Conservation (phyloP, 2,329 filamentous ascomycete species). For the Colletotrichum coccodes region DNA sequence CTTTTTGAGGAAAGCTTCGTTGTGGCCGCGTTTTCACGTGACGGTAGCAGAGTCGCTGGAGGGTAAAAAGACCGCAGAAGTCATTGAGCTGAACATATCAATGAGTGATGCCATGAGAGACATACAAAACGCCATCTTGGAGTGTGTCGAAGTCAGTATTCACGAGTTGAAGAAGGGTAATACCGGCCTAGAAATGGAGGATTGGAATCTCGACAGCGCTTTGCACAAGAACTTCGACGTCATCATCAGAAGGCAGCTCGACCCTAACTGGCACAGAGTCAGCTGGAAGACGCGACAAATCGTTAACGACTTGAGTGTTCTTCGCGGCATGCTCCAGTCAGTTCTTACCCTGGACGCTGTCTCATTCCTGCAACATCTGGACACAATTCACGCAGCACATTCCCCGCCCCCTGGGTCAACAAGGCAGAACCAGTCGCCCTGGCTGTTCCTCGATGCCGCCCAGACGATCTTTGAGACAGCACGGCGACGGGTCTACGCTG, state of each 20-base stretch:
- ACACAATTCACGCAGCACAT: slow-evolving; percentile 92
- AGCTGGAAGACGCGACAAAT: slow-evolving; percentile 97
- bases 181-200: slow-evolving; percentile 90
- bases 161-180: slow-evolving; percentile 93
- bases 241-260: slow-evolving; percentile 87
- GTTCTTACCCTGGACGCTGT: slow-evolving; percentile 90
- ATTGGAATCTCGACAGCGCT: slow-evolving; percentile 95
- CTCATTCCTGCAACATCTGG: slow-evolving; percentile 90
- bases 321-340: slow-evolving; percentile 83
- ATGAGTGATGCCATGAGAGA: slow-evolving; percentile 96
- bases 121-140: slow-evolving; percentile 93
- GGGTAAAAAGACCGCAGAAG: slow-evolving; percentile 91
- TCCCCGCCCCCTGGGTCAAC: slow-evolving; percentile 89
- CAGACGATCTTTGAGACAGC: slow-evolving; percentile 94
- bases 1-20: slow-evolving; percentile 86
- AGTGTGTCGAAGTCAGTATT: slow-evolving; percentile 96
- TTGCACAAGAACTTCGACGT: slow-evolving; percentile 92
- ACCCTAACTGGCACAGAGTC: slow-evolving; percentile 96
- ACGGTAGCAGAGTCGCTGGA: slow-evolving; percentile 90
- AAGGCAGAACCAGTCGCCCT: slow-evolving; percentile 89
- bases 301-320: slow-evolving; percentile 85
- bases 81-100: slow-evolving; percentile 94
- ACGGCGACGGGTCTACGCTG: slow-evolving; percentile 85
- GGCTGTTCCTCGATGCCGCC: slow-evolving; percentile 95
- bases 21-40: slow-evolving; percentile 95